Evolutionary conservation across 352 stramenopile genomes (phyloP).

Genomic region (Globisporangium abappressorium): DNA sequence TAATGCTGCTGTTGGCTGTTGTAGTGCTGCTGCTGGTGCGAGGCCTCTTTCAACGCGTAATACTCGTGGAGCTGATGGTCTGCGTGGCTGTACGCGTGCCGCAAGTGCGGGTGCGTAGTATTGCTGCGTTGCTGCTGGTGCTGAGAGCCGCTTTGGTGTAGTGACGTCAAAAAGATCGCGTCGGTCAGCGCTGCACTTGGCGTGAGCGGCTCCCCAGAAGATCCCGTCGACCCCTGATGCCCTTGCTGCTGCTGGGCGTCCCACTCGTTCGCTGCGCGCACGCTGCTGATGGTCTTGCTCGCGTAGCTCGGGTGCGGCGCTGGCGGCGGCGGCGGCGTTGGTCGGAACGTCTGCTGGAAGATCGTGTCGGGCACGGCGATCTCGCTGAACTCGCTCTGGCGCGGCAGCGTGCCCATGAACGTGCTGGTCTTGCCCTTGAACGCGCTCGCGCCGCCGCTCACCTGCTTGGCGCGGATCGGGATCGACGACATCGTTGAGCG

Average conservation of each 20-base stretch:
- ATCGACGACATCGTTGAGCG: conserved; percentile 11
- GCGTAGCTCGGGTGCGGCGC: conserved; percentile 18
- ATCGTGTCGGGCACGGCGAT: conserved; percentile 49
- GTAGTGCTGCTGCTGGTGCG: conserved; percentile 2
- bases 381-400: conserved; percentile 48
- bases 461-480: conserved; percentile 8
- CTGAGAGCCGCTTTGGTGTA: conserved; percentile 24
- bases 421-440: conserved; percentile 37
- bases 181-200: conserved; percentile 28
- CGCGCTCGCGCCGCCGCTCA: background rate
- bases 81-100: conserved; percentile 9
- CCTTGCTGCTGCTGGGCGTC: background rate
- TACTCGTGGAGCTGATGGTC: conserved; percentile 11
- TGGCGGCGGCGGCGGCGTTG: conserved; percentile 12
- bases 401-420: conserved; percentile 60
- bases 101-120: background rate
- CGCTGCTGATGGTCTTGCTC: conserved; percentile 15
- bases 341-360: conserved; percentile 32
- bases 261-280: conserved; percentile 10
- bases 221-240: conserved; percentile 8
- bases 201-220: conserved; percentile 16
- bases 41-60: conserved; percentile 4
- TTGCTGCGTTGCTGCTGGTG: conserved; percentile 1
- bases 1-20: background rate
- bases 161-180: conserved; percentile 49